Evolutionary conservation across 352 stramenopile genomes (phyloP).

Genomic region (Pythium periplocum): DNA sequence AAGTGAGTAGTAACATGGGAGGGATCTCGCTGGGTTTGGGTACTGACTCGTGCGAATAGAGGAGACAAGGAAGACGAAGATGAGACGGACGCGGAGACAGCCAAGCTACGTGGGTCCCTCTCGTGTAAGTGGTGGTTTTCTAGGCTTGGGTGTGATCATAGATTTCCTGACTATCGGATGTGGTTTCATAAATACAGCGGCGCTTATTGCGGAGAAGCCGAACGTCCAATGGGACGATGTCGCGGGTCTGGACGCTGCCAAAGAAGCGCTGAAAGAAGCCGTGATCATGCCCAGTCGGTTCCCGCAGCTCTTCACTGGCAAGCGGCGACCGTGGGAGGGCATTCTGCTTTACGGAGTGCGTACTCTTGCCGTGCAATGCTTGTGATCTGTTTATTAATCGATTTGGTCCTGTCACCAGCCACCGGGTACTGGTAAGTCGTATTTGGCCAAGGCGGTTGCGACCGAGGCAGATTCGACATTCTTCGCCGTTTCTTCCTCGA

Average conservation of each 20-base stretch:
- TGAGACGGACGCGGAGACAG: constrained; percentile 92
- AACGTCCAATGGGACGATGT: constrained; percentile 98
- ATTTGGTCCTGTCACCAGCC: constrained; percentile 28
- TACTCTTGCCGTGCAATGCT: constrained; percentile 1
- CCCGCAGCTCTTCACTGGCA: constrained; percentile 96
- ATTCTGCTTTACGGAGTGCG: constrained; percentile 98
- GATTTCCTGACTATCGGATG: not conserved
- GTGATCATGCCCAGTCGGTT: constrained; percentile 96
- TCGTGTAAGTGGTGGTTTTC: constrained; percentile 48
- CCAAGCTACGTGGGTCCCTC: constrained; percentile 94
- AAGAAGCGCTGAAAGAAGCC: constrained; percentile 98
- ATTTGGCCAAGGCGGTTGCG: constrained; percentile 96
- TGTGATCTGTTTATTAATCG: too few species aligned
- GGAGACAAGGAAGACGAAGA: constrained; percentile 83
- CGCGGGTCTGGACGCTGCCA: constrained; percentile 94
- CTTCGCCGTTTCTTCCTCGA: constrained; percentile 97
- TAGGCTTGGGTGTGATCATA: not conserved
- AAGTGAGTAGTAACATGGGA: constrained; percentile 36
- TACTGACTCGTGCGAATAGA: constrained; percentile 17
- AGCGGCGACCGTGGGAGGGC: constrained; percentile 90
- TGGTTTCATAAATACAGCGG: constrained; percentile 34
- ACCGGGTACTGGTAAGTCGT: constrained; percentile 93
- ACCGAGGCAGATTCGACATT: constrained; percentile 98
- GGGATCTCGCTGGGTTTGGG: too few species aligned
- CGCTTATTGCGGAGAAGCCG: constrained; percentile 86